Percentiles rank a stretch among this genome's conserved stretches.
Conservation (phyloP, 306 rosid species). For the Cicer chorassanicum region DNA sequence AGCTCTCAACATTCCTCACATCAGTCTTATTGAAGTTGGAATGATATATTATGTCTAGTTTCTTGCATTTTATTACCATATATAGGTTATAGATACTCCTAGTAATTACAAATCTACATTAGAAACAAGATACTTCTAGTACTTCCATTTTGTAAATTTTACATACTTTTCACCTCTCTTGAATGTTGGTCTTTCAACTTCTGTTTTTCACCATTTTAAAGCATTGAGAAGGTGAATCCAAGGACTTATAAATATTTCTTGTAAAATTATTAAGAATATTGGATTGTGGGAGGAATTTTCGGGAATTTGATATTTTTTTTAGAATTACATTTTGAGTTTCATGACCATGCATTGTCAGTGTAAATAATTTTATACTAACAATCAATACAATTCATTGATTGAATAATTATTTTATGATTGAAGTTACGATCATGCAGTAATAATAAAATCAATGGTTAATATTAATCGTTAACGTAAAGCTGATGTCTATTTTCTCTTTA, state of each 20-base stretch:
- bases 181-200: background rate
- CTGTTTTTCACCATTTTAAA: background rate
- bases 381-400: too few relatives aligned
- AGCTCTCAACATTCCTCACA: slow-evolving; percentile 89
- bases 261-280: background rate
- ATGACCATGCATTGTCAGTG: too few relatives aligned
- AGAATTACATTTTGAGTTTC: too few relatives aligned
- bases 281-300: background rate
- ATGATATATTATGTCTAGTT: slow-evolving; percentile 87
- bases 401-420: too few relatives aligned
- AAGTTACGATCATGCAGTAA: too few relatives aligned
- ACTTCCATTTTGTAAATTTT: background rate
- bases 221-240: background rate
- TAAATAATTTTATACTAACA: too few relatives aligned
- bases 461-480: too few relatives aligned
- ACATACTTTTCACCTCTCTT: background rate
- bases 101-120: background rate
- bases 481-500: too few relatives aligned
- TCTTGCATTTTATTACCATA: slow-evolving; percentile 13
- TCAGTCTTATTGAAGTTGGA: slow-evolving; percentile 85
- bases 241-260: background rate
- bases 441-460: too few relatives aligned
- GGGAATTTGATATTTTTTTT: too few relatives aligned
- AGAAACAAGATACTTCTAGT: background rate
- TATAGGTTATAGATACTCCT: background rate